Conservation (phyloP, 169 alveolate species). For the Theileria sp. region DNA sequence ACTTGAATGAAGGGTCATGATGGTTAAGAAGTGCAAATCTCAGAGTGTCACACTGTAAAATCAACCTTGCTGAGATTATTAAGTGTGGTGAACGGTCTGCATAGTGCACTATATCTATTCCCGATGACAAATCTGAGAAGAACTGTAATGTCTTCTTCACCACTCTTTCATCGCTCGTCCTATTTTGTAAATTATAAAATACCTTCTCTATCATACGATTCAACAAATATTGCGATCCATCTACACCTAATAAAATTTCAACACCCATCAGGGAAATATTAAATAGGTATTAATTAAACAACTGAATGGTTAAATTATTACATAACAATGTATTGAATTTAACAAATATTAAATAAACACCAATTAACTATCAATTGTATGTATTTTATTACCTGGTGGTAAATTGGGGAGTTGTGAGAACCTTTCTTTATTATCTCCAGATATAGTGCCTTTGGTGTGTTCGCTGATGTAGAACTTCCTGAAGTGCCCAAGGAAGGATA, state of each 20-base stretch:
- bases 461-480: constrained; percentile 89
- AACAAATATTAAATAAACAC: not conserved
- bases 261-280: not conserved
- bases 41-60: constrained; percentile 86
- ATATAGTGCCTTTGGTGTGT: constrained; percentile 84
- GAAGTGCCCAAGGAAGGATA: constrained; percentile 89
- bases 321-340: not conserved
- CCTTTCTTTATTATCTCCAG: constrained; percentile 62
- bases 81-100: constrained; percentile 88
- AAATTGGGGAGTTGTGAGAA: constrained; percentile 63
- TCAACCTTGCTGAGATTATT: constrained; percentile 87
- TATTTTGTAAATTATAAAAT: constrained; percentile 83
- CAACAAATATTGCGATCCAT: constrained; percentile 70
- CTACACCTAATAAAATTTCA: constrained; percentile 32
- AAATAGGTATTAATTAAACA: not conserved
- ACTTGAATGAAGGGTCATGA: constrained; percentile 62
- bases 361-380: not conserved
- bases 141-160: constrained; percentile 85
- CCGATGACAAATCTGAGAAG: constrained; percentile 88
- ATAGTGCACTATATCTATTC: constrained; percentile 89
- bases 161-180: constrained; percentile 80
- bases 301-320: no score
- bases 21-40: constrained; percentile 71
- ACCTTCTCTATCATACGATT: constrained; percentile 65
- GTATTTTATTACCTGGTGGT: constrained; percentile 40